Base-by-base conservation (phyloP, 352 stramenopile species). In the Phytopythium vexans region DNA sequence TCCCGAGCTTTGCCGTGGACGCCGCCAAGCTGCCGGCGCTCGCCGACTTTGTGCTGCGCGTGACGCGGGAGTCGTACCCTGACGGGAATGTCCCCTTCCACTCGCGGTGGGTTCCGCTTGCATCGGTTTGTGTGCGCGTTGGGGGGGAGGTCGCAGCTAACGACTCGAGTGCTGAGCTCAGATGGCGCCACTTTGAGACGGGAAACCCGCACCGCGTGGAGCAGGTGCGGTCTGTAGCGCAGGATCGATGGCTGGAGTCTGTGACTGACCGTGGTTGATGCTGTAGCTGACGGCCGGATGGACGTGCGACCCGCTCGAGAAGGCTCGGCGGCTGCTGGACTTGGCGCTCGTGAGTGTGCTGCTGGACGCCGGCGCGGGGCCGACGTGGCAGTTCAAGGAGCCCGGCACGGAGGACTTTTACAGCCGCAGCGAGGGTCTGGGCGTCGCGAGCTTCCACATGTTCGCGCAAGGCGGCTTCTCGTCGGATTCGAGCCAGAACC, bases 391-490 rank as follows among this genome's bases (percentile, higher is more conserved):
- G 54, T 95, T 71, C 65, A 79, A 80, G 50, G 85, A 95, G 52
- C 74, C 68, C 3, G 68, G 50, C 1, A 92, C 82, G 0, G 69
- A 83, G n/a, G 64, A 90, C 58, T 57, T 68, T 5, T 88, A 86
- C 56, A 81, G 45, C 38, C 81, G 85, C 31, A 92, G 81, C 52
- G 85, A 95, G 62, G 85, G 85, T 0, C 62, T 95, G 27, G 85
- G 85, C 21, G 77, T 95, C 41, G 85, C 85, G 31, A 91, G 77
- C 45, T 82, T 94, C 41, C 81, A 93, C 77, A 95, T 95, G 85
- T 94, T 95, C 48, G 43, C 70, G 32, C 58, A 62, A 1, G 85
- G 85, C 16, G 77, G 65, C 31, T 95, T 95, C 60, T 90, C 77
- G n/a, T 62, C 56, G 1, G 72, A 92, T 39, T 32, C 67, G 16